phyloP scores from a whole-genome alignment of 169 alveolate genomes.

The Cryptosporidium canis region DNA sequence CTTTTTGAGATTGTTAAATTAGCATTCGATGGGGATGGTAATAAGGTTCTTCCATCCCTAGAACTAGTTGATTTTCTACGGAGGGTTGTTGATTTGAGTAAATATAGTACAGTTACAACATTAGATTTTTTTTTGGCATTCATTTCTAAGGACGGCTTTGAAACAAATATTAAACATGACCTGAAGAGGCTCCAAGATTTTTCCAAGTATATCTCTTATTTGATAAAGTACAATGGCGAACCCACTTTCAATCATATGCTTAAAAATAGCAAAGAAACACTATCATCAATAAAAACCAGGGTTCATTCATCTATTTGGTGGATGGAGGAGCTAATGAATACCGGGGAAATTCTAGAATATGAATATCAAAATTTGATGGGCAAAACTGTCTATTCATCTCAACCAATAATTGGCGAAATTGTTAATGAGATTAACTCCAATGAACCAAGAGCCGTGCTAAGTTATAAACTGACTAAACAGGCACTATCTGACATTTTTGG shows the following conservation, averaged over 20 bases:
- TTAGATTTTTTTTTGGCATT: slow-evolving; percentile 22
- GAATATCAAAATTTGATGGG: not conserved
- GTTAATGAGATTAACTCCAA: not conserved
- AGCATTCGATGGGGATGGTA: not conserved
- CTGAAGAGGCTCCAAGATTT: not conserved
- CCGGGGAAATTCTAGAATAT: not conserved
- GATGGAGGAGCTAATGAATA: not conserved
- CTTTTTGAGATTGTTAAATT: not conserved
- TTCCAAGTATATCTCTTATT: not conserved
- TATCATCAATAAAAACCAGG: not conserved
- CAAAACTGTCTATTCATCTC: not conserved
- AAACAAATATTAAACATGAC: not conserved
- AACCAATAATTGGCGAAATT: slow-evolving; percentile 2
- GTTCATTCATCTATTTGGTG: slow-evolving; percentile 2
- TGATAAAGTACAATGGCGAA: not conserved
- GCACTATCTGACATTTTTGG: not conserved
- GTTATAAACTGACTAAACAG: not conserved
- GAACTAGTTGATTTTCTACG: slow-evolving; percentile 23
- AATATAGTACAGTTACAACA: slow-evolving; percentile 31
- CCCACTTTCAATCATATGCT: not conserved
- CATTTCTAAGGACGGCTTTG: not conserved
- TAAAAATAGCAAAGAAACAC: not conserved
- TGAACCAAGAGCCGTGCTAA: slow-evolving; percentile 3
- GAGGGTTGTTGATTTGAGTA: not conserved
- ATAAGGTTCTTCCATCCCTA: not conserved